phyloP scores from a whole-genome alignment of 2,329 filamentous ascomycete genomes.

The Colletotrichum sojae region DNA sequence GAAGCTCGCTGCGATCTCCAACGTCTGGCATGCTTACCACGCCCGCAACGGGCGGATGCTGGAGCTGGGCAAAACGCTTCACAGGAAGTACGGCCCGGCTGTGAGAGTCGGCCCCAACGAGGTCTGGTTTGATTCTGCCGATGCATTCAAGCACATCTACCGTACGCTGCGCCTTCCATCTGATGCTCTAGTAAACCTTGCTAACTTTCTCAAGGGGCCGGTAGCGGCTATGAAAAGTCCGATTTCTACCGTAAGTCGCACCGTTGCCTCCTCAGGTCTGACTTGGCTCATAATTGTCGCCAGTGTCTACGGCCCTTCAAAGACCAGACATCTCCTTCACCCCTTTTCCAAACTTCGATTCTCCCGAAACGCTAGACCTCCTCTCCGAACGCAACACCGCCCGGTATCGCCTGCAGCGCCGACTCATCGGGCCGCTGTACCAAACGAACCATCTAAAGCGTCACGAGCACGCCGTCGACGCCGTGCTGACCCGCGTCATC shows the following conservation, averaged over 20 bases:
- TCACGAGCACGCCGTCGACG: slow-evolving; percentile 58
- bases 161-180: slow-evolving; percentile 48
- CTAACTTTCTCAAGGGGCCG: slow-evolving; percentile 52
- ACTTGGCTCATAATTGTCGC: neutral
- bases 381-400: slow-evolving; percentile 63
- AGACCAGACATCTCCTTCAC: slow-evolving; percentile 58
- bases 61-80: slow-evolving; percentile 59
- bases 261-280: neutral
- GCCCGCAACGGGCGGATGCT: slow-evolving; percentile 60
- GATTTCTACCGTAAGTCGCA: slow-evolving; percentile 62
- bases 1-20: slow-evolving; percentile 61
- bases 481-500: slow-evolving; percentile 54
- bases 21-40: slow-evolving; percentile 63
- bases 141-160: slow-evolving; percentile 65
- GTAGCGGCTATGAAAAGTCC: slow-evolving; percentile 64
- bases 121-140: slow-evolving; percentile 65
- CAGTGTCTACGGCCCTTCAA: slow-evolving; percentile 62
- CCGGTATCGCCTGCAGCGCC: slow-evolving; percentile 64
- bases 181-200: too few relatives aligned
- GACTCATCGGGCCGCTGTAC: slow-evolving; percentile 65
- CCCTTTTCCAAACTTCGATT: slow-evolving; percentile 44
- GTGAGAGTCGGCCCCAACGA: slow-evolving; percentile 70
- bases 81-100: slow-evolving; percentile 61
- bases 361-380: slow-evolving; percentile 63
- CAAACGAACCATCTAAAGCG: slow-evolving; percentile 58